A percentile compares a stretch with the other conserved stretches of the same genome.
phyloP scores from a whole-genome alignment of 1,284 basidiomycete genomes.

The Ceratobasidium sp. region DNA sequence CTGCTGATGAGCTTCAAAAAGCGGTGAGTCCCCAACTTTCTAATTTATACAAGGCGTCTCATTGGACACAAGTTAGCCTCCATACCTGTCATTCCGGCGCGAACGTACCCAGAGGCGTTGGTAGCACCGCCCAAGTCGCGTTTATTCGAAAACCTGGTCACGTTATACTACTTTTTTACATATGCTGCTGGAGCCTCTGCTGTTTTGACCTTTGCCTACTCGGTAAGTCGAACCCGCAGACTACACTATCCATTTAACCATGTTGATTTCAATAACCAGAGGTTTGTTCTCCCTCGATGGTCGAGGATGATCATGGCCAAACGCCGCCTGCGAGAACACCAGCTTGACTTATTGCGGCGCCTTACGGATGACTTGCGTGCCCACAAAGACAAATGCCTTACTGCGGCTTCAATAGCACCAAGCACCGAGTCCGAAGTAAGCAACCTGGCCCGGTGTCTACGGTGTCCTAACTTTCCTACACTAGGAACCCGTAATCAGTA shows the following conservation, averaged over 20 bases:
- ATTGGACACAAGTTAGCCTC: conserved; percentile 26
- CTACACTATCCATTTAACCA: neutral
- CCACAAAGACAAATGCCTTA: conserved; percentile 17
- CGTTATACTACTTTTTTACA: conserved; percentile 42
- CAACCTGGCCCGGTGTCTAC: neutral
- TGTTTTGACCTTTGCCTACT: conserved; percentile 36
- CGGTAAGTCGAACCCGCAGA: neutral
- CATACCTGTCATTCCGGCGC: conserved; percentile 35
- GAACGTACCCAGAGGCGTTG: conserved; percentile 40
- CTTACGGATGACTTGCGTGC: conserved; percentile 1
- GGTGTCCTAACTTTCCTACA: neutral
- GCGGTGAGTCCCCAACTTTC: conserved; percentile 12
- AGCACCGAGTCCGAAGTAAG: conserved; percentile 28
- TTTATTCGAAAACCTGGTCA: conserved; percentile 37
- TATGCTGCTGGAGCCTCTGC: conserved; percentile 38
- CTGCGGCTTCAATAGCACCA: conserved; percentile 15
- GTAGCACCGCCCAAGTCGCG: conserved; percentile 29
- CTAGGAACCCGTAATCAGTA: conserved; percentile 7
- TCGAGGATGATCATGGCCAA: conserved; percentile 33
- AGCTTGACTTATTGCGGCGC: conserved; percentile 14
- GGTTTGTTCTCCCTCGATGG: conserved; percentile 40
- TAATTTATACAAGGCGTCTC: neutral
- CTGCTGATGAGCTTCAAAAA: conserved; percentile 38
- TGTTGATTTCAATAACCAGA: conserved; percentile 2
- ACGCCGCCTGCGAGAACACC: conserved; percentile 30